Base-by-base conservation (phyloP, 75 land plant genomes). In the Pinus albicaulis region DNA sequence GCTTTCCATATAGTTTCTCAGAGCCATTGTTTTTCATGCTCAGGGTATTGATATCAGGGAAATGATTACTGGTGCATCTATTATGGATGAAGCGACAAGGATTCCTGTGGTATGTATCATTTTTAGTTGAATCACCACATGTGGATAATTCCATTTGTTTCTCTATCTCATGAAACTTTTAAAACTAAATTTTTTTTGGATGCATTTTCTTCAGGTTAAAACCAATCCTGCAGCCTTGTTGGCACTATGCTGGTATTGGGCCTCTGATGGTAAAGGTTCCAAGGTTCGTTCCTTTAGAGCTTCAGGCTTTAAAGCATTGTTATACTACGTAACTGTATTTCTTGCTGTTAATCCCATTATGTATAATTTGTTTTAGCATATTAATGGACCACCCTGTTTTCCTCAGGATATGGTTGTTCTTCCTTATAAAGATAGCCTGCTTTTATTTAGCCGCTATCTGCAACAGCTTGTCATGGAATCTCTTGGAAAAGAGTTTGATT, bases 391-490 rank as follows among this genome's bases (percentile, higher is more conserved):
- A 56, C 24, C 56, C 55, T 71, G 23, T n/a, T 78, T 53, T 76
- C 34, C 71, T 20, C 81, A 95, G 97, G 97, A 95, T 78, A 95
- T 95, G 98, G 98, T 95, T 70, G 91, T 95, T 17, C 89, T 95
- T 70, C 98, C 98, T 23, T 95, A 95, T 91, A 95, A 95, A 85
- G 98, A 95, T 73, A 95, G 97, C 82, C 78, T 95, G 73, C 83
- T 95, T 26, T 75, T 95, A 17, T 93, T 95, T 63, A 95, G 98
- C 79, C 87, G 98, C 56, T 95, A 95, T 80, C 76, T 95, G 71
- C 98, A 95, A 79, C 98, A 95, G 80, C 80, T 95, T 62, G 98
- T 95, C 58, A 95, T 95, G 98, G 98, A 95, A 79, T 95, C 98
- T 55, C 82, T 95, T 60, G 98, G 98, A 57, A 95, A 95, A 78